These are phyloP conservation scores for Perkinsus marinus DNA, from an alignment of 169 alveolate genomes.

Conservation along the genomic window DNA sequence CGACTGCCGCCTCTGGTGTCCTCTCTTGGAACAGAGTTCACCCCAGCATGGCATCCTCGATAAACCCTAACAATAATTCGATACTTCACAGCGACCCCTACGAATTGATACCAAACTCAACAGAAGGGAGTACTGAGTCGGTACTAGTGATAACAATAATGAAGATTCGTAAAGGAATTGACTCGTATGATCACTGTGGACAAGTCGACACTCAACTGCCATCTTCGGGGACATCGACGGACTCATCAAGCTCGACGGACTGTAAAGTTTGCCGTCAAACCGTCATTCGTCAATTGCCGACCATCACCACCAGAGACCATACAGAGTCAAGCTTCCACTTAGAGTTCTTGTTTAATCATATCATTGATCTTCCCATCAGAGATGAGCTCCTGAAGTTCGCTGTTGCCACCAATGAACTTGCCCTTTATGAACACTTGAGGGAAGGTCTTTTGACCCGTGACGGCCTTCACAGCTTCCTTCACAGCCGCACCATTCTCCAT, in stretches of 20 bases:
- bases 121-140: neutral
- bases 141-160: neutral
- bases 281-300: neutral
- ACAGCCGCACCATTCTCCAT: neutral
- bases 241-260: neutral
- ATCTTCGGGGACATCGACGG: neutral
- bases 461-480: neutral
- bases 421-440: constrained; percentile 17
- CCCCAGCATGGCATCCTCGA: neutral
- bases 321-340: neutral
- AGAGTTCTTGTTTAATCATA: neutral
- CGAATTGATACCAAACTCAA: neutral
- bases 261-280: neutral
- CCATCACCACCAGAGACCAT: neutral
- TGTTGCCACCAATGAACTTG: constrained; percentile 16
- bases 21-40: neutral
- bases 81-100: neutral
- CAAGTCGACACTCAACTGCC: neutral
- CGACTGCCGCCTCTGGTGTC: neutral
- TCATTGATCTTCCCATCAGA: neutral
- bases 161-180: neutral
- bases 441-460: constrained; percentile 12
- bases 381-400: neutral
- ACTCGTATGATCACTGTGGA: neutral
- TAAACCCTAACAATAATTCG: neutral